Base-by-base conservation (phyloP, 441 rosid genomes). In the Arabidopsis hybrid region DNA sequence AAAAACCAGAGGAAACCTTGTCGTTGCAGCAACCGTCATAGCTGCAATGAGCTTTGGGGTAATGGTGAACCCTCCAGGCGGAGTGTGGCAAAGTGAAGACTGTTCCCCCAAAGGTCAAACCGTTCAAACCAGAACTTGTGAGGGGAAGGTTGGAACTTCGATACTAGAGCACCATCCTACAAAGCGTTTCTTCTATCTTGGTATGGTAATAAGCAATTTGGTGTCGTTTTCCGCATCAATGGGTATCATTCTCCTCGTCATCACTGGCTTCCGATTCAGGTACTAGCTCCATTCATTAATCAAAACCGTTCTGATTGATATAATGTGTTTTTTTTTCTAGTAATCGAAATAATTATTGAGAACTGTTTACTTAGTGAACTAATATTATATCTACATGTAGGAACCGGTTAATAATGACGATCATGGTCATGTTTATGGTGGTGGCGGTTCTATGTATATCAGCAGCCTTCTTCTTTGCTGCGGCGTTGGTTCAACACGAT, bases 351-450 rank as follows among this genome's bases (percentile, higher is more conserved):
- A 38, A 38, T 31, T 38, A 38, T 0, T 10, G 12, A 39, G 4
- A 10, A 39, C 43, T 39, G 36, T 39, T 39, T 39, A 39, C 12
- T n/a, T 46, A 21, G 3, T 51, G 5, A 6, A 12, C 60, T 55
- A n/a, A 55, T 55, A n/a, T 29, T 13, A 13, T 13, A 7, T 0
- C 7, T 55, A 55, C 14, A 8, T 56, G 13, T 31, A 55, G 62
- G 62, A 66, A 52, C 50, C 51, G 67, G 43, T 0, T 69, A n/a
- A 16, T 78, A 65, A 49, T 61, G n/a, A 13, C 14, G 36, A n/a
- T 55, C 9, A n/a, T 73, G 50, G 4, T 60, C 1, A 29, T 2
- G 3, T 40, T 67, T 16, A 53, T 53, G 61, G 26, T 53, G 38
- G 58, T 13, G 29, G 42, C 73, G 14, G 65, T 77, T 7, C 8